phyloP scores from a whole-genome alignment of 2,329 filamentous ascomycete species.

The Myotisia sp. region DNA sequence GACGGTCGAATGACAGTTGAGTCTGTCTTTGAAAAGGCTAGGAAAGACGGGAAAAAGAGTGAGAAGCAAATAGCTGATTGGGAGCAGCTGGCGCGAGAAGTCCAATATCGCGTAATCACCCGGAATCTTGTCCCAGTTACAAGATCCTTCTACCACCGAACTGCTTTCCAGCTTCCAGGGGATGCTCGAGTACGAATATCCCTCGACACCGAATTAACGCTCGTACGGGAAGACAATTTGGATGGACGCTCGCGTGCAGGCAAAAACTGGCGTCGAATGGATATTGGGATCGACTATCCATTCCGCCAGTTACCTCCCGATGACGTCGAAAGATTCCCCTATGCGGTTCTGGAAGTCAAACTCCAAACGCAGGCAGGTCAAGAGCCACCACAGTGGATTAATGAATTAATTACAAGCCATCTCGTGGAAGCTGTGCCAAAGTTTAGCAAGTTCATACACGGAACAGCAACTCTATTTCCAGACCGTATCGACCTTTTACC shows the following conservation, averaged over 20 bases:
- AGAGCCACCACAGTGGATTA: slow-evolving; percentile 91
- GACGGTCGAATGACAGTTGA: slow-evolving; percentile 69
- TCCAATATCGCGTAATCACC: slow-evolving; percentile 85
- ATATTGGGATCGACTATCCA: slow-evolving; percentile 91
- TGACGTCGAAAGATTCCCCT: slow-evolving; percentile 84
- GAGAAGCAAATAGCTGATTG: slow-evolving; percentile 80
- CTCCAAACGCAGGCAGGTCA: slow-evolving; percentile 91
- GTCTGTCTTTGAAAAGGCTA: slow-evolving; percentile 88
- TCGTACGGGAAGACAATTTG: slow-evolving; percentile 89
- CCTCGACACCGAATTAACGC: slow-evolving; percentile 86
- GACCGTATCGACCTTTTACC: slow-evolving; percentile 77
- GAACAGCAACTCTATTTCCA: slow-evolving; percentile 75
- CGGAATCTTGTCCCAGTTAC: slow-evolving; percentile 79
- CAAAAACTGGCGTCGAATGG: slow-evolving; percentile 89
- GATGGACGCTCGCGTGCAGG: slow-evolving; percentile 64
- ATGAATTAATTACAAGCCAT: slow-evolving; percentile 81
- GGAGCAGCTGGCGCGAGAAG: slow-evolving; percentile 75
- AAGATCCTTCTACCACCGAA: slow-evolving; percentile 94
- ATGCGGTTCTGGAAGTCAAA: slow-evolving; percentile 93
- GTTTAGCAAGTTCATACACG: slow-evolving; percentile 98
- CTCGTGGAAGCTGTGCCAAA: slow-evolving; percentile 97
- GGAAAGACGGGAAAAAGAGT: slow-evolving; percentile 87
- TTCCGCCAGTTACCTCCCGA: slow-evolving; percentile 76
- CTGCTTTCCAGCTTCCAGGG: slow-evolving; percentile 90
- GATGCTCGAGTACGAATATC: slow-evolving; percentile 94